Evolutionary conservation across 345 rosid species (phyloP), one percentile per base, ranked within the genome.

Genomic region (sweet orange (Citrus sinensis)): DNA sequence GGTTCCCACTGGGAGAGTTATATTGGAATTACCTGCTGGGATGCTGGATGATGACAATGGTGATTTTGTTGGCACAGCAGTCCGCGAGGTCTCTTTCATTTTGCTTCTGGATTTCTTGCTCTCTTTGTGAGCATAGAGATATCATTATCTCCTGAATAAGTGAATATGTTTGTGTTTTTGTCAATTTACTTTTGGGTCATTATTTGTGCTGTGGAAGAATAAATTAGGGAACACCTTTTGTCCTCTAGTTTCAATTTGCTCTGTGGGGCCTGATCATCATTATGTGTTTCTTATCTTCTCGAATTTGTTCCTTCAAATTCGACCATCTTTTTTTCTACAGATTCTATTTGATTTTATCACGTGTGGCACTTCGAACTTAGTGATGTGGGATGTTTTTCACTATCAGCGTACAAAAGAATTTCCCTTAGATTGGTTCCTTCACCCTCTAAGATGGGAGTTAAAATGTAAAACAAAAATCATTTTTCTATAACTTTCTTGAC

Each of bases 11-110:
- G 99, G 98, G 79, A 88, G 86, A 85, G 49, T 86, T 77, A 83
- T 93, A 42, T 78, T 95, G 89, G 98, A 95, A 80, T 79, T 95
- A 89, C 98, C 98, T 59, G 99, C 99, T 81, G 99, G 99, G 74
- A 95, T 92, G 98, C 82, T 91, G 88, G 94, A 91, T 87, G 97
- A 84, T 84, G 98, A 91, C 83, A 55, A 89, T 81, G 93, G 93
- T 70, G 97, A 91, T 82, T 93, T 93, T 78, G 87, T 93, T 73
- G 98, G 98, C 78, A 91, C 98, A 64, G 99, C 97, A 29, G 93
- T 91, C 81, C 97, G 95, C 20, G 98, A 95, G 97, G 98, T 93
- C 71, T 74, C 68, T 86, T 42, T 80, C 22, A 4, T 54, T 17
- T 54, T 49, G 70, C 56, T 17, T 70, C 24, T 76, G n/a, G 56